Evolutionary conservation across 2,329 filamentous ascomycete species (phyloP).

Genomic region (Calonectria crousiana): DNA sequence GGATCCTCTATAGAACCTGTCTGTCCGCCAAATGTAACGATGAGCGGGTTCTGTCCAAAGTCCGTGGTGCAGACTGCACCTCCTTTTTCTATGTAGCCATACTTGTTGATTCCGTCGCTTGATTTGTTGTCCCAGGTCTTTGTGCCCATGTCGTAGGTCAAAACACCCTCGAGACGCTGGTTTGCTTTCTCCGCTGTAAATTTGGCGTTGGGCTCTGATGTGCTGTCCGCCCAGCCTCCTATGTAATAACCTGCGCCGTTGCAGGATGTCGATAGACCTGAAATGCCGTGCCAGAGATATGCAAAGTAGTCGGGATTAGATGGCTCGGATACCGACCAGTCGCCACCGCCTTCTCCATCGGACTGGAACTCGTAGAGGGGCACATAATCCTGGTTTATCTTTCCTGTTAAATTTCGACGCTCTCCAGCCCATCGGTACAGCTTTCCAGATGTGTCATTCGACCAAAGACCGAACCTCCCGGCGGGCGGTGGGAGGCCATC

Average conservation of each 20-base stretch:
- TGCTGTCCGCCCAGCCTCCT: not conserved
- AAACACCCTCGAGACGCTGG: not conserved
- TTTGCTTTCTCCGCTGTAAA: not conserved
- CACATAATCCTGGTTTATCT: not conserved
- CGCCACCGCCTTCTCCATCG: not conserved
- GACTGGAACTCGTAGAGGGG: not conserved
- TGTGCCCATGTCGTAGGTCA: not conserved
- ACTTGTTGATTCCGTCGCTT: not conserved
- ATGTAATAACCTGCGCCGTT: not conserved
- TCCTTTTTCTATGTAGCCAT: not conserved
- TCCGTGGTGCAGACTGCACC: not conserved
- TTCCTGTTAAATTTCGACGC: not conserved
- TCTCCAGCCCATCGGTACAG: not conserved
- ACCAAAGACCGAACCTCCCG: not conserved
- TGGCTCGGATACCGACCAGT: not conserved
- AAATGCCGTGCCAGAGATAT: not conserved
- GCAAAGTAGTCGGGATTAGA: not conserved
- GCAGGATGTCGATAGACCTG: not conserved
- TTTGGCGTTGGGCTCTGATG: not conserved
- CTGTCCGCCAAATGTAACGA: not conserved
- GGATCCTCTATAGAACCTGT: not conserved
- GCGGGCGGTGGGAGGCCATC: not conserved
- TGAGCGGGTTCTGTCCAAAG: not conserved
- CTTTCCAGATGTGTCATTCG: not conserved
- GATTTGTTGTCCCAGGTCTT: not conserved